A percentile compares a stretch with the other conserved stretches of the same genome.
Conservation (phyloP, 176 grass and related monocot genomes). For the Phoenix roebelenii region DNA sequence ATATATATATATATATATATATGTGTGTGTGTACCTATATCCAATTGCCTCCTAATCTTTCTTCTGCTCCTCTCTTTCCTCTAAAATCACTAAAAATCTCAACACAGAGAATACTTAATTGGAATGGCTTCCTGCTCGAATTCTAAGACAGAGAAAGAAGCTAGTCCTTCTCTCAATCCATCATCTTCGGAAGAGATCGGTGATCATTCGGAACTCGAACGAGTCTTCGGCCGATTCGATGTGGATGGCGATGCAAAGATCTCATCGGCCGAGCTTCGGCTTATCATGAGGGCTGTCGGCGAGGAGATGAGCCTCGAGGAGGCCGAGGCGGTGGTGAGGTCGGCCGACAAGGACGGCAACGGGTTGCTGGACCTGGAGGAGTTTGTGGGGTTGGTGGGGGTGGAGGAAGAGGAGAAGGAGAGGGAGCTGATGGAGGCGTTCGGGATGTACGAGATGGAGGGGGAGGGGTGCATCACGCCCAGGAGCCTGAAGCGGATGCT, state of each 20-base stretch:
- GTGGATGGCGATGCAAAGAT: slow-evolving; percentile 18
- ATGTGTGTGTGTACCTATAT: too few species aligned
- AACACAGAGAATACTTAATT: too few species aligned
- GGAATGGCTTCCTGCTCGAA: too few species aligned
- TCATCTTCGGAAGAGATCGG: too few species aligned
- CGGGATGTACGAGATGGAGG: slow-evolving; percentile 34
- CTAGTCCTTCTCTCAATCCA: too few species aligned
- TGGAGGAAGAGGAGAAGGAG: slow-evolving; percentile 7
- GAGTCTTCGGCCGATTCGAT: slow-evolving; percentile 21
- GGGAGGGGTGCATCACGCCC: slow-evolving; percentile 25
- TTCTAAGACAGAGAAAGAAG: too few species aligned
- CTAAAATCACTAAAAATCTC: too few species aligned
- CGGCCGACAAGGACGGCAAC: slow-evolving; percentile 20
- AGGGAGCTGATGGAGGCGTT: slow-evolving; percentile 26
- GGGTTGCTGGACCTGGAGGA: slow-evolving; percentile 28
- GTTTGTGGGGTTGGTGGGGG: slow-evolving; percentile 23
- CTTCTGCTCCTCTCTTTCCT: too few species aligned
- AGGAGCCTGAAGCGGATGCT: slow-evolving; percentile 33
- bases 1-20: too few species aligned
- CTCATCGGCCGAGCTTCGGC: slow-evolving; percentile 16
- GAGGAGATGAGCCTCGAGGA: slow-evolving; percentile 22
- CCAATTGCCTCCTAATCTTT: too few species aligned
- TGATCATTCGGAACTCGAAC: background rate
- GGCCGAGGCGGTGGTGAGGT: slow-evolving; percentile 19
- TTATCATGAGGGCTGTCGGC: slow-evolving; percentile 19